A percentile compares a stretch with the other conserved stretches of the same genome.
These are phyloP conservation scores for Magnusiomyces magnusii DNA, from an alignment of 1,139 yeast genomes.

Conservation along the genomic window DNA sequence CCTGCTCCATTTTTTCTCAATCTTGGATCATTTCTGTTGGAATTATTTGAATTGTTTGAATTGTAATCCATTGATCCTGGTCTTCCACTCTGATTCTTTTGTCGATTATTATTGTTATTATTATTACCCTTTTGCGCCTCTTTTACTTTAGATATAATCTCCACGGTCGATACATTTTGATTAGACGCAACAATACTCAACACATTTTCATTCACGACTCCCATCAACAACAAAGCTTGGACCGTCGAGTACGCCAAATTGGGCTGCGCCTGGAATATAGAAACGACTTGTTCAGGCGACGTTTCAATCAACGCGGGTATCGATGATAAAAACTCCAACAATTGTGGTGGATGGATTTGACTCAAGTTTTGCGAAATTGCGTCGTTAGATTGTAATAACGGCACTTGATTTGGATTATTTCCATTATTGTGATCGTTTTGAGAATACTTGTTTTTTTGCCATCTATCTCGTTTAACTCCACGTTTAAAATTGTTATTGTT, in stretches of 20 bases:
- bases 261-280: constrained; percentile 61
- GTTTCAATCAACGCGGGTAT: constrained; percentile 56
- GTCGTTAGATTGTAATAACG: constrained; percentile 41
- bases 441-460: neutral
- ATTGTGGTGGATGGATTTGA: constrained; percentile 50
- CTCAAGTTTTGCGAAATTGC: constrained; percentile 53
- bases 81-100: neutral
- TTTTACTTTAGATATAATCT: constrained; percentile 4
- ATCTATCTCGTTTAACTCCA: neutral
- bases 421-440: constrained; percentile 13
- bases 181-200: neutral
- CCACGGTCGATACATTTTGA: neutral
- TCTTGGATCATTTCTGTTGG: neutral
- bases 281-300: constrained; percentile 57
- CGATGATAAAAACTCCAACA: constrained; percentile 49
- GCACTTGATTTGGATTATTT: constrained; percentile 12
- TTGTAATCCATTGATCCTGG: neutral
- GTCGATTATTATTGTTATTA: neutral
- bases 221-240: constrained; percentile 60
- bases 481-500: neutral
- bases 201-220: constrained; percentile 41
- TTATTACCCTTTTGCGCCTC: neutral
- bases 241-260: constrained; percentile 77
- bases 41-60: neutral
- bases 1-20: neutral